Conservation (phyloP, 805 yeast genomes). For the Candida andamanensis region DNA sequence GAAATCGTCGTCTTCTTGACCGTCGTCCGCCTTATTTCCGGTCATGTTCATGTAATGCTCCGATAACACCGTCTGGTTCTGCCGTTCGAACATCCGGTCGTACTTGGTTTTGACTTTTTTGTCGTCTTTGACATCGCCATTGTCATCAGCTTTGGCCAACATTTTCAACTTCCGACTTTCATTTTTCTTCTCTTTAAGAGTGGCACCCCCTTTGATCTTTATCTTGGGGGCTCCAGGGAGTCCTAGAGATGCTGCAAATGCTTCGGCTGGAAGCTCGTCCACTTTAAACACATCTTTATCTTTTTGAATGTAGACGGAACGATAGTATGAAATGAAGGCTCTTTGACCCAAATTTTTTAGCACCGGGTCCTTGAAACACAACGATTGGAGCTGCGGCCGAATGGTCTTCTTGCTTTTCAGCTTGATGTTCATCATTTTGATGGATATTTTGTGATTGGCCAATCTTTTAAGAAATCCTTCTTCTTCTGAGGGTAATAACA, state of each 20-base stretch:
- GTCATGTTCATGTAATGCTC: conserved; percentile 82
- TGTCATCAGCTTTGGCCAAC: conserved; percentile 45
- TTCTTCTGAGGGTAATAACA: conserved; percentile 82
- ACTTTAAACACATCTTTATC: conserved; percentile 83
- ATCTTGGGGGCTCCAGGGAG: conserved; percentile 95
- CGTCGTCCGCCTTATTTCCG: conserved; percentile 39
- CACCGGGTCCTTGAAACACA: conserved; percentile 88
- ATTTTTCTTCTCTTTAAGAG: conserved; percentile 72
- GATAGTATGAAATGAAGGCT: conserved; percentile 87
- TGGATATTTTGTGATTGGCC: conserved; percentile 57
- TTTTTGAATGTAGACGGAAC: conserved; percentile 78
- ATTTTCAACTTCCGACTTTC: conserved; percentile 65
- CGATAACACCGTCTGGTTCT: conserved; percentile 86
- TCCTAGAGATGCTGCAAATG: conserved; percentile 82
- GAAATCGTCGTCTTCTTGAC: conserved; percentile 64
- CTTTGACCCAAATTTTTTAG: conserved; percentile 91
- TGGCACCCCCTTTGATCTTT: conserved; percentile 53
- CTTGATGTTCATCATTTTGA: conserved; percentile 69
- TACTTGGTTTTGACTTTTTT: conserved; percentile 72
- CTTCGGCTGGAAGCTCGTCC: conserved; percentile 72
- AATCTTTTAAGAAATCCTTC: conserved; percentile 66
- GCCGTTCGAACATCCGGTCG: conserved; percentile 93
- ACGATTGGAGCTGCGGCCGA: conserved; percentile 77
- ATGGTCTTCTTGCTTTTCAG: conserved; percentile 70
- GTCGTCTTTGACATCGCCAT: conserved; percentile 52